These are phyloP conservation scores for Primulina tabacum DNA, from an alignment of 257 asterid genomes.

Conservation along the genomic window DNA sequence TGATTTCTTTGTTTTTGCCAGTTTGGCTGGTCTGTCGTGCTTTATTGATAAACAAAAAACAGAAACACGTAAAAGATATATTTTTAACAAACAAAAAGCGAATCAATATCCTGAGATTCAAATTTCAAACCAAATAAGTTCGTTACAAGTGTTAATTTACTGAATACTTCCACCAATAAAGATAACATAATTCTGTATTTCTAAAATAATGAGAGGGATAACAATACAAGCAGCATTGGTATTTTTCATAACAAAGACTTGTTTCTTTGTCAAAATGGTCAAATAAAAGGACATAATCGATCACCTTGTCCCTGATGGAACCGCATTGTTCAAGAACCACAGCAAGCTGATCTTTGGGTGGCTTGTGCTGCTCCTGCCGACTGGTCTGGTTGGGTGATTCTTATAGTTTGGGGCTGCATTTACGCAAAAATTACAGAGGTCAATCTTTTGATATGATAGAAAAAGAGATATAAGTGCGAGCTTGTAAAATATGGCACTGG, in stretches of 20 bases:
- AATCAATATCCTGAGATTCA: conserved; percentile 14
- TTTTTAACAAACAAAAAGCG: conserved; percentile 7
- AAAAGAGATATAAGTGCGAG: background rate
- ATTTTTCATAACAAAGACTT: conserved; percentile 36
- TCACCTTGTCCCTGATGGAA: conserved; percentile 30
- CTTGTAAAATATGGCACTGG: background rate
- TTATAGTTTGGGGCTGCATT: conserved; percentile 72
- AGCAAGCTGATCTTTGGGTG: conserved; percentile 78
- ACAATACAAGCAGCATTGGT: conserved; percentile 44
- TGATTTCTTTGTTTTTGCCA: background rate
- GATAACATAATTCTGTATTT: conserved; percentile 37
- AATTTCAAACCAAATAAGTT: conserved; percentile 17
- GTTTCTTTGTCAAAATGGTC: conserved; percentile 40
- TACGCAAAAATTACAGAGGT: conserved; percentile 13
- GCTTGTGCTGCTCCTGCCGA: conserved; percentile 48
- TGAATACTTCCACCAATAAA: conserved; percentile 32
- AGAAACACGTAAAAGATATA: background rate
- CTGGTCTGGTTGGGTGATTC: conserved; percentile 70
- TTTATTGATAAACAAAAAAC: conserved; percentile 3
- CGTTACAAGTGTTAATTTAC: conserved; percentile 27
- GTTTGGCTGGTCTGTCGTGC: background rate
- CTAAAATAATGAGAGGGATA: conserved; percentile 39
- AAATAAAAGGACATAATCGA: conserved; percentile 24
- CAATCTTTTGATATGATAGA: conserved; percentile 9
- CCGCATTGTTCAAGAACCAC: conserved; percentile 55